These are phyloP conservation scores for Alliaria petiolata DNA, from an alignment of 345 rosid genomes.

Conservation along the genomic window DNA sequence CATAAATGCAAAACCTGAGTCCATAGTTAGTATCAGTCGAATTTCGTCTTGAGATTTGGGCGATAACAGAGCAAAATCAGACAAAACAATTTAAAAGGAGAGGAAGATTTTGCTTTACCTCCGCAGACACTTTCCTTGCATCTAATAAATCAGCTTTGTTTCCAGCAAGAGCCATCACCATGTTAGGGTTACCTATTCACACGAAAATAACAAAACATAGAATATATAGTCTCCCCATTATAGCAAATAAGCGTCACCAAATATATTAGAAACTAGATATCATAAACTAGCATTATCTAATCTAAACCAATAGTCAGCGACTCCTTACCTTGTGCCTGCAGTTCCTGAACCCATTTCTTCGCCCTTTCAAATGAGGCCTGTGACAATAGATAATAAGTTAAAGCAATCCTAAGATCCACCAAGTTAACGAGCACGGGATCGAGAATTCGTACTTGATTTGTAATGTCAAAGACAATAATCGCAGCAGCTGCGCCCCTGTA, in stretches of 20 bases:
- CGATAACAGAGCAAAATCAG: not conserved
- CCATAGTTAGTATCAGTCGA: not conserved
- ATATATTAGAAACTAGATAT: not conserved
- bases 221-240: not conserved
- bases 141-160: slow-evolving; percentile 61
- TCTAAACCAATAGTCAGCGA: no score
- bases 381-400: slow-evolving; percentile 6
- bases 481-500: slow-evolving; percentile 70
- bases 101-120: slow-evolving; percentile 35
- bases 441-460: slow-evolving; percentile 30
- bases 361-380: slow-evolving; percentile 59
- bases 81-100: not conserved
- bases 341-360: slow-evolving; percentile 64
- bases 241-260: not conserved
- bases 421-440: not conserved
- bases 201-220: not conserved
- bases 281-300: no score
- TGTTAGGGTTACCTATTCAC: slow-evolving; percentile 46
- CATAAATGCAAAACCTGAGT: not conserved
- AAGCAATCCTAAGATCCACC: not conserved
- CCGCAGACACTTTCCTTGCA: slow-evolving; percentile 52
- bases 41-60: not conserved
- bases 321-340: slow-evolving; percentile 53
- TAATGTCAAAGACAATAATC: slow-evolving; percentile 53
- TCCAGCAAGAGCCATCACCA: slow-evolving; percentile 61